Percentiles rank a stretch among this genome's conserved stretches.
Conservation (phyloP, 768 basidiomycete genomes). For the Pulveroboletus sp. region DNA sequence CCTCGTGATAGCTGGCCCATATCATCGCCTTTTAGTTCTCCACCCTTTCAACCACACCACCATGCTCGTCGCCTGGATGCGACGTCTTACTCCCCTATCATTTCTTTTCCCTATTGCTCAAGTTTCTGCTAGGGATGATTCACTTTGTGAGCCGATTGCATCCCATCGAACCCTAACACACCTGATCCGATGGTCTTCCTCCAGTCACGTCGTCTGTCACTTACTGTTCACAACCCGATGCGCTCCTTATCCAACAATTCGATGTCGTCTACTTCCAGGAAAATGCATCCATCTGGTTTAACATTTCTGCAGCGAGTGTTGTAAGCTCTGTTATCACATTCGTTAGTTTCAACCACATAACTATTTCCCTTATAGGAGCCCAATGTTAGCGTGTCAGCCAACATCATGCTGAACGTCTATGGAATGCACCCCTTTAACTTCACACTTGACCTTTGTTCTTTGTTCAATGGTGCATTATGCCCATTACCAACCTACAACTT, state of each 20-base stretch:
- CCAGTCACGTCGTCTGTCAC: conserved; percentile 86
- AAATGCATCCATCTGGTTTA: conserved; percentile 78
- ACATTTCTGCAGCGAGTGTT: conserved; percentile 83
- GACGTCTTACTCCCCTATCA: conserved; percentile 47
- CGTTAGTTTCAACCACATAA: conserved; percentile 10
- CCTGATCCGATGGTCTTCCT: neutral
- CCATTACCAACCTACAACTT: conserved; percentile 83
- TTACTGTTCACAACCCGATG: conserved; percentile 79
- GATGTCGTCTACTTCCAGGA: conserved; percentile 66
- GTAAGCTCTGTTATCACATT: conserved; percentile 44
- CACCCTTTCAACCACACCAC: conserved; percentile 15
- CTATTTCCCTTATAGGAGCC: conserved; percentile 45
- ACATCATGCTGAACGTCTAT: conserved; percentile 83
- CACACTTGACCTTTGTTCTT: conserved; percentile 82
- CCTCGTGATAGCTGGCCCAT: conserved; percentile 29
- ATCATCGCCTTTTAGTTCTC: conserved; percentile 12
- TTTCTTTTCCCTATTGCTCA: conserved; percentile 37
- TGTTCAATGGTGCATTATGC: conserved; percentile 79
- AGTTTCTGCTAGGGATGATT: conserved; percentile 49
- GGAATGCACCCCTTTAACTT: conserved; percentile 79
- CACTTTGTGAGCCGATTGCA: conserved; percentile 52
- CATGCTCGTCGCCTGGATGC: conserved; percentile 82
- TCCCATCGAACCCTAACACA: neutral
- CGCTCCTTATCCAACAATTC: conserved; percentile 76
- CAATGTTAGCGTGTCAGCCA: conserved; percentile 79